phyloP scores from a whole-genome alignment of 2,329 filamentous ascomycete species.

The Colletotrichum sp. region DNA sequence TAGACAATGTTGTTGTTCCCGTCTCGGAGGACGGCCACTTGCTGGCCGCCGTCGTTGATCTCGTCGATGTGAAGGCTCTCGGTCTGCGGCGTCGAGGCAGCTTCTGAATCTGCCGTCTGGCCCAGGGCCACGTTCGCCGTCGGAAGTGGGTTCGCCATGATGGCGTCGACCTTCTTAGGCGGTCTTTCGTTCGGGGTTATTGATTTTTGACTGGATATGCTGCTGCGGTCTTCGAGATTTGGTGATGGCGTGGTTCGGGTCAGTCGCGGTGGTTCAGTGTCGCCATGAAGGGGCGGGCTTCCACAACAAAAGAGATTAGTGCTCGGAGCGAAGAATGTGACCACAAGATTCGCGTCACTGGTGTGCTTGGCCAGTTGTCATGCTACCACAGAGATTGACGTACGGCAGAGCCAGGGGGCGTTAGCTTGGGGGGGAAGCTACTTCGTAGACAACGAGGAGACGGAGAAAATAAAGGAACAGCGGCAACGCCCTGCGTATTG shows the following conservation, averaged over 20 bases:
- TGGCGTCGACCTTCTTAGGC: not conserved
- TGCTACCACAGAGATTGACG: not conserved
- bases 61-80: slow-evolving; percentile 31
- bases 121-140: slow-evolving; percentile 7
- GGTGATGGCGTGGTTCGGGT: not conserved
- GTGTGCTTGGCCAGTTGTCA: slow-evolving; percentile 9
- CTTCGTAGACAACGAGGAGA: not conserved
- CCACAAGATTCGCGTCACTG: slow-evolving; percentile 10
- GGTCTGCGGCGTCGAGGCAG: slow-evolving; percentile 10
- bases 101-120: not conserved
- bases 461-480: not conserved
- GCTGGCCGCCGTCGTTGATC: slow-evolving; percentile 27
- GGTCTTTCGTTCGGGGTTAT: not conserved
- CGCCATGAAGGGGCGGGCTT: not conserved
- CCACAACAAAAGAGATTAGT: not conserved
- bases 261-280: not conserved
- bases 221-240: not conserved
- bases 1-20: slow-evolving; percentile 33
- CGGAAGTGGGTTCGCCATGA: slow-evolving; percentile 10
- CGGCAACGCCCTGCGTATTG: not conserved
- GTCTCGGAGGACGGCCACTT: slow-evolving; percentile 35
- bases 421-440: not conserved
- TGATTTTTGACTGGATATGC: not conserved
- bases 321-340: not conserved
- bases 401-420: not conserved